Conservation (phyloP, 257 asterid genomes). For the Leonotis leonurus region DNA sequence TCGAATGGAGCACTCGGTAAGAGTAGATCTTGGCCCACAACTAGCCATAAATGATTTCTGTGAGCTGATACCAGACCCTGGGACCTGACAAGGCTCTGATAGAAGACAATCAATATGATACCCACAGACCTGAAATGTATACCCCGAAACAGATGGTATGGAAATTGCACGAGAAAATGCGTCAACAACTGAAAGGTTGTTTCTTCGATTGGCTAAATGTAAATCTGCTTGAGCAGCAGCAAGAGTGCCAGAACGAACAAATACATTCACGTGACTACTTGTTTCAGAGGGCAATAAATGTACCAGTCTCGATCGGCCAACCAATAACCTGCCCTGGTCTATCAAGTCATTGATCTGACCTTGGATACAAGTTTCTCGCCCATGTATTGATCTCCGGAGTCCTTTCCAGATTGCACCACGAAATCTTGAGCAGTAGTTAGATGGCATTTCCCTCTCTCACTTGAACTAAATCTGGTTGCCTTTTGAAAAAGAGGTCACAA, state of each 20-base stretch:
- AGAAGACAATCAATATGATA: slow-evolving; percentile 51
- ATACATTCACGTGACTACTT: slow-evolving; percentile 36
- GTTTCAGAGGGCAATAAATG: slow-evolving; percentile 34
- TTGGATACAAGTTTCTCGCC: slow-evolving; percentile 37
- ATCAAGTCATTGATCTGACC: slow-evolving; percentile 41
- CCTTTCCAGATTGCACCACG: slow-evolving; percentile 40
- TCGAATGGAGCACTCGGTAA: slow-evolving; percentile 26
- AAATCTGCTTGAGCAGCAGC: slow-evolving; percentile 66
- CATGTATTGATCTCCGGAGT: slow-evolving; percentile 36
- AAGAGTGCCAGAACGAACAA: slow-evolving; percentile 49
- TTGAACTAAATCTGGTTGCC: slow-evolving; percentile 18
- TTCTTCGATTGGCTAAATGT: slow-evolving; percentile 44
- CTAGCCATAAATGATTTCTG: slow-evolving; percentile 48
- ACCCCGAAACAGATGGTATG: slow-evolving; percentile 73
- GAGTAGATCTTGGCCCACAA: slow-evolving; percentile 38
- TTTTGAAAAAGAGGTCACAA: slow-evolving; percentile 21
- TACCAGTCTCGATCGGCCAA: slow-evolving; percentile 35
- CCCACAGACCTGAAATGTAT: slow-evolving; percentile 60
- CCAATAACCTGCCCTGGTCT: slow-evolving; percentile 38
- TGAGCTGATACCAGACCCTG: slow-evolving; percentile 21
- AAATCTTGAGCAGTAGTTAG: slow-evolving; percentile 51
- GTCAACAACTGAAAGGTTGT: slow-evolving; percentile 56
- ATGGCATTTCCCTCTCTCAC: slow-evolving; percentile 54
- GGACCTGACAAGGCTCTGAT: slow-evolving; percentile 32
- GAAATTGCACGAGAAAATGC: slow-evolving; percentile 69